Conservation (phyloP, 2,329 filamentous ascomycete genomes). For the Zymoseptoria crescenta region DNA sequence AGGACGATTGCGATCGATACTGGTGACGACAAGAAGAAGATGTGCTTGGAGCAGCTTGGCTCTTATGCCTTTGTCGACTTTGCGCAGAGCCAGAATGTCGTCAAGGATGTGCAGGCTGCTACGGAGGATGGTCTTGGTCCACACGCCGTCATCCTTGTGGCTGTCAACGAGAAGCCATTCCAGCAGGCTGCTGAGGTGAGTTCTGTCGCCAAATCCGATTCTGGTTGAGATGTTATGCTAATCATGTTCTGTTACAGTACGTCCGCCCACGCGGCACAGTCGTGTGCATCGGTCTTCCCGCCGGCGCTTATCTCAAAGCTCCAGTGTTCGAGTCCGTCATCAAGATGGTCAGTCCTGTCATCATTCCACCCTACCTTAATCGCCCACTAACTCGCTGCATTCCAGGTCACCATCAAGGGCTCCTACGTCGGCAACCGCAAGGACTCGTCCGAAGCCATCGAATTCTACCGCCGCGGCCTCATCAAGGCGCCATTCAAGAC, state of each 20-base stretch:
- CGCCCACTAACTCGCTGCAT: constrained; percentile 25
- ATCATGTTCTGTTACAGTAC: constrained; percentile 45
- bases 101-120: constrained; percentile 73
- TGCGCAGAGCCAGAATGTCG: constrained; percentile 63
- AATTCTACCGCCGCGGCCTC: constrained; percentile 76
- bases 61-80: constrained; percentile 75
- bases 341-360: constrained; percentile 15
- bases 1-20: constrained; percentile 73
- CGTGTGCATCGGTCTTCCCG: constrained; percentile 82
- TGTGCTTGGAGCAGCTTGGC: constrained; percentile 61
- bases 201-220: neutral
- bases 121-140: constrained; percentile 76
- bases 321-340: constrained; percentile 86
- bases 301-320: constrained; percentile 68
- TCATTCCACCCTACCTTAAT: neutral
- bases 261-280: constrained; percentile 75
- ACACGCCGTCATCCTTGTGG: constrained; percentile 78
- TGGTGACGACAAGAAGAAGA: constrained; percentile 69
- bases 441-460: constrained; percentile 80
- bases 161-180: constrained; percentile 85
- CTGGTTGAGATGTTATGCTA: neutral
- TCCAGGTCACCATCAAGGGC: constrained; percentile 84
- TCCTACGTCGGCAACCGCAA: constrained; percentile 89
- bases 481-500: constrained; percentile 85
- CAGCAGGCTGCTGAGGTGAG: constrained; percentile 69